phyloP scores from a whole-genome alignment of 1,284 basidiomycete species.

The Ganoderma lingzhi region DNA sequence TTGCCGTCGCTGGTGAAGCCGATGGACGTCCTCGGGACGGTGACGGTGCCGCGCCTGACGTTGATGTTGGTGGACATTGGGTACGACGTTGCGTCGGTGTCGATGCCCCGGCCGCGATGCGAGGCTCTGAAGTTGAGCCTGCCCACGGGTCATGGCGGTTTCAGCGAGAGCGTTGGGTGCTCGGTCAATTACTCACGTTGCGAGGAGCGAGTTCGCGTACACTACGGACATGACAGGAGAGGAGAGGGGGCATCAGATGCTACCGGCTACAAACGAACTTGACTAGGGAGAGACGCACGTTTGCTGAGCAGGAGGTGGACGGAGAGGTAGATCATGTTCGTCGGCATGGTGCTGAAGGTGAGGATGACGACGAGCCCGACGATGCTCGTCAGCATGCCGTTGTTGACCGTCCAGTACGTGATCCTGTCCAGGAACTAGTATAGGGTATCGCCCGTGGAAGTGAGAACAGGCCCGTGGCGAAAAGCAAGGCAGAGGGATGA shows the following conservation, averaged over 20 bases:
- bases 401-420: constrained; percentile 33
- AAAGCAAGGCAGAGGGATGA: background rate
- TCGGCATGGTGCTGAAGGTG: constrained; percentile 28
- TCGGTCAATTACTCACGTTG: constrained; percentile 16
- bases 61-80: background rate
- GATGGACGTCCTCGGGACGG: background rate
- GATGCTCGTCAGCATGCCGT: constrained; percentile 29
- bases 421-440: constrained; percentile 24
- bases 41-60: background rate
- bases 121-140: constrained; percentile 24
- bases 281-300: constrained; percentile 11
- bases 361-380: constrained; percentile 30
- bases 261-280: background rate
- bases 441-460: background rate
- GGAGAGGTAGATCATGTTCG: constrained; percentile 33
- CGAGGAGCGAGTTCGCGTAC: constrained; percentile 28
- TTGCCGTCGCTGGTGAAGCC: constrained; percentile 10
- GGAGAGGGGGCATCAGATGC: background rate
- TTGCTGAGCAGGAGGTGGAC: constrained; percentile 32
- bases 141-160: background rate
- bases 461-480: background rate
- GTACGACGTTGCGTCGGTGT: constrained; percentile 16
- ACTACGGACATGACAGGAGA: constrained; percentile 8
- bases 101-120: constrained; percentile 21
- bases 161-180: too few species aligned